Evolutionary conservation across 176 grass and related monocot genomes (phyloP).

Genomic region (Otatea glauca): DNA sequence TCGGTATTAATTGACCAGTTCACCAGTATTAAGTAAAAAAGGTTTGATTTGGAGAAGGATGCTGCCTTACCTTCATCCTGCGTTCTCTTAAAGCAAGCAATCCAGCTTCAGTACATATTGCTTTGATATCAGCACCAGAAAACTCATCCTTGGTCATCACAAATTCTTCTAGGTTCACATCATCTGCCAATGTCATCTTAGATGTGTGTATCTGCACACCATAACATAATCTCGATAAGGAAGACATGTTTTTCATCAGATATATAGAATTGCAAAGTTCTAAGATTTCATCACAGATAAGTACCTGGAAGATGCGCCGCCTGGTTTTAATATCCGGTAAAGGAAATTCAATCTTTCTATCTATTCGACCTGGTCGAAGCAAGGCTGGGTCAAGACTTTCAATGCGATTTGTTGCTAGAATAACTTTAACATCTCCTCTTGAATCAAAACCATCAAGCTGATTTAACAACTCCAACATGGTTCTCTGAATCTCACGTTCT

Average conservation of each 20-base stretch:
- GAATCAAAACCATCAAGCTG: conserved; percentile 93
- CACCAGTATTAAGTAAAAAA: background rate
- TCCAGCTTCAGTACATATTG: conserved; percentile 84
- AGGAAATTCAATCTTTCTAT: conserved; percentile 84
- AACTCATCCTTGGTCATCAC: conserved; percentile 88
- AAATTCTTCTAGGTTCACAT: conserved; percentile 85
- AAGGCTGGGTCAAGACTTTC: conserved; percentile 82
- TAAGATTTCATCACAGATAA: background rate
- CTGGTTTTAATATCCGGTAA: conserved; percentile 85
- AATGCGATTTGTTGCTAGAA: conserved; percentile 83
- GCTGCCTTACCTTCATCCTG: conserved; percentile 68
- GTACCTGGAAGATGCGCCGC: conserved; percentile 73
- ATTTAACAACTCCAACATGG: conserved; percentile 86
- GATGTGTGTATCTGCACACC: conserved; percentile 71
- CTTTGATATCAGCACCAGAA: conserved; percentile 87
- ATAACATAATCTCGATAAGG: conserved; percentile 23
- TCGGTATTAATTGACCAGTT: background rate
- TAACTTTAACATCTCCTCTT: conserved; percentile 86
- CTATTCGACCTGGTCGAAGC: conserved; percentile 80
- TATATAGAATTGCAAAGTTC: background rate
- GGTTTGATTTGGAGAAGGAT: background rate
- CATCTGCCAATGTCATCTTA: conserved; percentile 82
- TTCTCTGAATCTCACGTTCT: conserved; percentile 86
- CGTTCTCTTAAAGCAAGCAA: conserved; percentile 87
- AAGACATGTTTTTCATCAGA: background rate